Evolutionary conservation across 169 alveolate genomes (phyloP), one percentile per base, ranked within the genome.

Genomic region (Eimeria praecox): DNA sequence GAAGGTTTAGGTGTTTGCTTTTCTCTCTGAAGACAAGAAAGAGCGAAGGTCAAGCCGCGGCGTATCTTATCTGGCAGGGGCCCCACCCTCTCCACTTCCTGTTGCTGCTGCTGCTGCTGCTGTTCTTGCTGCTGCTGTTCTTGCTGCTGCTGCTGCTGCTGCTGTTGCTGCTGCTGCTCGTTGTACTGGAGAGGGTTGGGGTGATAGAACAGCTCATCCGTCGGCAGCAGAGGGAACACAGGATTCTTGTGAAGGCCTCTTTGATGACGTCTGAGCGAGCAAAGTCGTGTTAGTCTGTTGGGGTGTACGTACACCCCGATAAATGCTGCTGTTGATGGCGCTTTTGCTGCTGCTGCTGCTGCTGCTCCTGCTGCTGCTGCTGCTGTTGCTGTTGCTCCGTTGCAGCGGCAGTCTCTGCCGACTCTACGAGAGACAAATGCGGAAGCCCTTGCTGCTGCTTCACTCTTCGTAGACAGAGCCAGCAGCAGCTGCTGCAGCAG

Each of bases 401-500:
- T 77, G 33, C 54, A 56, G 66, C 66, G 66, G 66, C n/a, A 2
- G 14, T 2, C 66, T 56, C n/a, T 27, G 8, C n/a, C 66, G 4
- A 27, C 66, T 8, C 66, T 18, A 2, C 66, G 66, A 56, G 66
- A 56, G 66, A 10, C 27, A 56, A 56, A 49, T 12, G 20, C 59
- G 59, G 12, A 49, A 56, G 56, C 88, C 59, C 38, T 27, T 77
- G 87, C 59, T 44, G 87, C 87, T 18, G 56, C 33, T 73, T 5
- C 49, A 16, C 52, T 9, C 22, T 38, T 46, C 3, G 46, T 73
- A 9, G 49, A 10, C 38, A 73, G 20, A 49, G 56, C 64, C 59
- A 78, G 88, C 49, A 24, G 38, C 88, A 44, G 59, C 88, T 18
- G 88, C 88, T 40, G 88, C 88, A 42, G 49, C 59, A 38, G 88